These are phyloP conservation scores for Lanmaoa rubissima DNA, from an alignment of 768 basidiomycete species.

Conservation along the genomic window DNA sequence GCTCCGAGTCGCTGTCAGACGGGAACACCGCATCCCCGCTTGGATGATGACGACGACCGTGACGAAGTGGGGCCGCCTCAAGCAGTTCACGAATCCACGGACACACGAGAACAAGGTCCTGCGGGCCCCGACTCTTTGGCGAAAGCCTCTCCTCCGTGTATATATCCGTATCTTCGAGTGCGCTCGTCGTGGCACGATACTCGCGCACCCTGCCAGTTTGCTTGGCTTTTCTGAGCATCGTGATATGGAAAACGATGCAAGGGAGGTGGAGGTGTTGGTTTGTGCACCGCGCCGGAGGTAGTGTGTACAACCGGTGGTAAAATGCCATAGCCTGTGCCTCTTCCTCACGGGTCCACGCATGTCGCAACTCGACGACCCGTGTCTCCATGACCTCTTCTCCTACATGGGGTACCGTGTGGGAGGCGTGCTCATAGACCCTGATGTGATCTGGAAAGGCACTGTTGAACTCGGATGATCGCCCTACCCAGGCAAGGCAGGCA, in stretches of 20 bases:
- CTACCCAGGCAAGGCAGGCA: slow-evolving; percentile 20
- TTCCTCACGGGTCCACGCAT: background rate
- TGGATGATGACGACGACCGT: too few species aligned
- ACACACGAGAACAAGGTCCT: slow-evolving; percentile 15
- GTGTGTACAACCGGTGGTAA: background rate
- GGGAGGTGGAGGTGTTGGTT: slow-evolving; percentile 13
- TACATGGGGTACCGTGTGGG: slow-evolving; percentile 3
- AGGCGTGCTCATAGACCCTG: slow-evolving; percentile 6
- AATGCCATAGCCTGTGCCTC: slow-evolving; percentile 3
- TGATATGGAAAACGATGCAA: slow-evolving; percentile 20
- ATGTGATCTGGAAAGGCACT: slow-evolving; percentile 20
- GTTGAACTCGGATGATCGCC: slow-evolving; percentile 20
- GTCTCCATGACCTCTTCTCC: slow-evolving; percentile 6
- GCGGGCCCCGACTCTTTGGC: background rate
- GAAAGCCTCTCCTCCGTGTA: background rate
- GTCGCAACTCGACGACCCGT: background rate
- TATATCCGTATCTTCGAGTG: slow-evolving; percentile 15
- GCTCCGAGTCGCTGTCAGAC: slow-evolving; percentile 1
- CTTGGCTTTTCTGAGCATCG: background rate
- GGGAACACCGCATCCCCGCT: background rate
- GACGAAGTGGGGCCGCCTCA: background rate
- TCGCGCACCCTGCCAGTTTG: background rate
- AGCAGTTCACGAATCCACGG: slow-evolving; percentile 20
- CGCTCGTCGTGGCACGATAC: slow-evolving; percentile 5
- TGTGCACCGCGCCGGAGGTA: slow-evolving; percentile 4